Conservation (phyloP, 2,329 filamentous ascomycete species). For the Rhinocladiella mackenziei region DNA sequence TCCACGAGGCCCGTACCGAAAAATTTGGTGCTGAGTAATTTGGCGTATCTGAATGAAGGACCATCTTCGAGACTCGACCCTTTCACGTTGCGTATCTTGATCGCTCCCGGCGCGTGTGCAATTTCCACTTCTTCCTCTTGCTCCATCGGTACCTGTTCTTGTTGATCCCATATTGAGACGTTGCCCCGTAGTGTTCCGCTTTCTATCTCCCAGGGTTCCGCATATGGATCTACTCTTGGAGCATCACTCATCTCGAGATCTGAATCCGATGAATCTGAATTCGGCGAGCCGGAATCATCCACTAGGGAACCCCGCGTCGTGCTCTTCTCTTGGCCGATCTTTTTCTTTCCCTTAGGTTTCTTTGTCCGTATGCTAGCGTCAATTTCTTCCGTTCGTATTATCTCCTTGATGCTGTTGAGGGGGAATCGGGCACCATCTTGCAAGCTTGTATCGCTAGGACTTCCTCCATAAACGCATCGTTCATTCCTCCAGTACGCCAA, state of each 20-base stretch:
- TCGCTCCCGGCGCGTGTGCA: slow-evolving; percentile 56
- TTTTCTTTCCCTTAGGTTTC: slow-evolving; percentile 37
- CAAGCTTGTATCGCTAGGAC: slow-evolving; percentile 37
- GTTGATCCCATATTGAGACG: slow-evolving; percentile 43
- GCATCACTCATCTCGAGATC: slow-evolving; percentile 39
- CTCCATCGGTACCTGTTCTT: slow-evolving; percentile 36
- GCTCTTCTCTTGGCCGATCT: slow-evolving; percentile 33
- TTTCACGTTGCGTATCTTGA: slow-evolving; percentile 56
- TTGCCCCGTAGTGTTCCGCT: slow-evolving; percentile 43
- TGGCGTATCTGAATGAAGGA: slow-evolving; percentile 75
- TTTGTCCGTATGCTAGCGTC: slow-evolving; percentile 37
- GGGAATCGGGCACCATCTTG: slow-evolving; percentile 53
- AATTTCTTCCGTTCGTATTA: slow-evolving; percentile 69
- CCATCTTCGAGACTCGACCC: slow-evolving; percentile 45
- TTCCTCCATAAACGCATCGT: slow-evolving; percentile 63
- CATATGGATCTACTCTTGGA: slow-evolving; percentile 30
- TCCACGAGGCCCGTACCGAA: slow-evolving; percentile 89
- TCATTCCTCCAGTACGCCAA: slow-evolving; percentile 86
- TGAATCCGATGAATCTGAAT: slow-evolving; percentile 32
- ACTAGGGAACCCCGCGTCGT: slow-evolving; percentile 3
- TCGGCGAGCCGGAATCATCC: slow-evolving; percentile 20
- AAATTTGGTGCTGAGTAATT: slow-evolving; percentile 78
- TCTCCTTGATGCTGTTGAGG: slow-evolving; percentile 68
- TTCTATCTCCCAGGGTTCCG: slow-evolving; percentile 45
- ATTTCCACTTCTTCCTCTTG: slow-evolving; percentile 50